Percentiles rank a stretch among this genome's conserved stretches.
Evolutionary conservation across 2,329 filamentous ascomycete species (phyloP).

Genomic region (Daldinia sp.): DNA sequence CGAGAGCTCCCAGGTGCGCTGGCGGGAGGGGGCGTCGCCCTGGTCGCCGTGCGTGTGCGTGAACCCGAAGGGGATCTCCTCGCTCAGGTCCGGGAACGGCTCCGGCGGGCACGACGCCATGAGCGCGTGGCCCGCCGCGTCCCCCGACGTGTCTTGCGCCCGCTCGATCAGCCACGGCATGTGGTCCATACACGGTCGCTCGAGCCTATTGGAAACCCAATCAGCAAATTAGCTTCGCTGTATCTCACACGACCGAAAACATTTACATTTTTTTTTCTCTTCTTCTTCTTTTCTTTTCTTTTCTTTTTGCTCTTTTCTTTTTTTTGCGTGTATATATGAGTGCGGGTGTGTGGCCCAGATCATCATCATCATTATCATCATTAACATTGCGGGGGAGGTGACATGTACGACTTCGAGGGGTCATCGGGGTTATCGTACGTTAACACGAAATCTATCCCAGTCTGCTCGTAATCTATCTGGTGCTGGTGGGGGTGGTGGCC

Average conservation of each 20-base stretch:
- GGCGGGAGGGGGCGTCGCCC: constrained; percentile 53
- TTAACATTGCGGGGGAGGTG: constrained; percentile 68
- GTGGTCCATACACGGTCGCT: constrained; percentile 94
- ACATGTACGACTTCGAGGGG: constrained; percentile 73
- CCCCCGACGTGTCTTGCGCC: constrained; percentile 67
- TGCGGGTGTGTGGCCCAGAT: background rate
- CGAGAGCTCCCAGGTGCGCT: constrained; percentile 83
- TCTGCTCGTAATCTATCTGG: constrained; percentile 79
- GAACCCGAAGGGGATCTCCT: constrained; percentile 66
- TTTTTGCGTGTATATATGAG: constrained; percentile 10
- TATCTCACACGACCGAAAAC: constrained; percentile 34
- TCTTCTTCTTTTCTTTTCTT: background rate
- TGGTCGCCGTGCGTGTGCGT: constrained; percentile 47
- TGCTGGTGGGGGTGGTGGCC: constrained; percentile 50
- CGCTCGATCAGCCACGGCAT: constrained; percentile 81
- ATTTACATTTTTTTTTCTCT: constrained; percentile 33
- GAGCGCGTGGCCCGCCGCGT: constrained; percentile 82
- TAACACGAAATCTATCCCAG: constrained; percentile 90
- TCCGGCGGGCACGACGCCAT: constrained; percentile 92
- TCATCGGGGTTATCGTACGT: constrained; percentile 75
- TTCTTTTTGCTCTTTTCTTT: background rate
- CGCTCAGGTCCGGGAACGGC: constrained; percentile 62
- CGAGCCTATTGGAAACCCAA: constrained; percentile 72
- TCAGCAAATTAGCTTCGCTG: constrained; percentile 59
- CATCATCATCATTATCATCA: constrained; percentile 30